Conservation (phyloP, 768 basidiomycete genomes). For the Lactarius trivialis region DNA sequence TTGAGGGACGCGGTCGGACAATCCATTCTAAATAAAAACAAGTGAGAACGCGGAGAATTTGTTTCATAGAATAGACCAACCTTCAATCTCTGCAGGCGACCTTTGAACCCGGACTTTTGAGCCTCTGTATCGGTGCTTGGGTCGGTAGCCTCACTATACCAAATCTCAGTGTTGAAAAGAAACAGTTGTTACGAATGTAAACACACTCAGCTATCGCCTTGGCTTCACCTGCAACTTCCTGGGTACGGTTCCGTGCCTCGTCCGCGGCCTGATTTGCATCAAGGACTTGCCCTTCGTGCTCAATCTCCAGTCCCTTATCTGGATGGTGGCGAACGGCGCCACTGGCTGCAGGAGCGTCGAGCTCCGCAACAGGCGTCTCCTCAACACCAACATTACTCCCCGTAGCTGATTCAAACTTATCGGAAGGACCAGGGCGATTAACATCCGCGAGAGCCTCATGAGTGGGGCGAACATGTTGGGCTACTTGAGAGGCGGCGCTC, state of each 20-base stretch:
- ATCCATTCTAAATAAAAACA: slow-evolving; percentile 32
- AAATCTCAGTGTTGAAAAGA: background rate
- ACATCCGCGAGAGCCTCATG: slow-evolving; percentile 55
- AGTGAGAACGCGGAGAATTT: background rate
- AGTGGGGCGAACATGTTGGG: slow-evolving; percentile 59
- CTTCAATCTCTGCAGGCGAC: slow-evolving; percentile 29
- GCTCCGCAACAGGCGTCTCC: slow-evolving; percentile 44
- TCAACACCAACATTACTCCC: slow-evolving; percentile 38
- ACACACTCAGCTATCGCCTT: slow-evolving; percentile 24
- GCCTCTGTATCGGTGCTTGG: slow-evolving; percentile 34
- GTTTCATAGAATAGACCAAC: slow-evolving; percentile 3
- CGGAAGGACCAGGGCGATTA: slow-evolving; percentile 61
- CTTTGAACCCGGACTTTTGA: slow-evolving; percentile 33
- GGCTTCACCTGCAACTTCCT: slow-evolving; percentile 21
- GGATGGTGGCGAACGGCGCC: slow-evolving; percentile 45
- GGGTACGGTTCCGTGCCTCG: slow-evolving; percentile 10
- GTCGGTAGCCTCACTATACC: slow-evolving; percentile 24
- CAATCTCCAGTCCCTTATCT: slow-evolving; percentile 34
- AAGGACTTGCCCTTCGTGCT: slow-evolving; percentile 28
- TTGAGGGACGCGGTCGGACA: slow-evolving; percentile 56
- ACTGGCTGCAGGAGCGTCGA: slow-evolving; percentile 42
- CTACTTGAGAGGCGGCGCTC: slow-evolving; percentile 62
- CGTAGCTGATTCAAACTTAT: slow-evolving; percentile 52
- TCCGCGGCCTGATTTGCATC: slow-evolving; percentile 26
- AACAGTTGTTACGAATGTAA: background rate